These are phyloP conservation scores for Boletus sensibilis DNA, from an alignment of 768 basidiomycete species.

Conservation along the genomic window DNA sequence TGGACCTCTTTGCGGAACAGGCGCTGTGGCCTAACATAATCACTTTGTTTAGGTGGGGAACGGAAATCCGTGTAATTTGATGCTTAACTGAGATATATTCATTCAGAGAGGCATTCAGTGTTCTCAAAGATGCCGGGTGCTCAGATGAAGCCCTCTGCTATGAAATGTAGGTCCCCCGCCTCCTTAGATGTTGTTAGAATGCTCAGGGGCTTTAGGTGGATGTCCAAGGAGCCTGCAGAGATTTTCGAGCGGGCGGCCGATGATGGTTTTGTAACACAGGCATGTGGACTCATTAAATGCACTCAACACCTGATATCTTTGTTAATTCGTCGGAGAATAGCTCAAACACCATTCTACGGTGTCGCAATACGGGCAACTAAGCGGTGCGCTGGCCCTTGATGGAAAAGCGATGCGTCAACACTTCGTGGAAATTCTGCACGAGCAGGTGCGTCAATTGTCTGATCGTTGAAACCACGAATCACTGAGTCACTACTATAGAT, in stretches of 20 bases:
- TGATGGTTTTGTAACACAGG: constrained; percentile 61
- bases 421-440: constrained; percentile 58
- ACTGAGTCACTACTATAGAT: constrained; percentile 36
- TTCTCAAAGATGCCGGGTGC: constrained; percentile 62
- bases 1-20: constrained; percentile 67
- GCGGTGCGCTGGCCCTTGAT: constrained; percentile 54
- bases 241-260: constrained; percentile 68
- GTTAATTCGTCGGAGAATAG: constrained; percentile 28
- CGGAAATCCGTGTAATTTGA: background rate
- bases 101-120: constrained; percentile 58
- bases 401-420: constrained; percentile 48
- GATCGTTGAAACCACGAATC: background rate
- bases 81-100: background rate
- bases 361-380: constrained; percentile 63
- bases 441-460: constrained; percentile 41
- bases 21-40: constrained; percentile 69
- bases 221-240: constrained; percentile 70
- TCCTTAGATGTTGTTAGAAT: background rate
- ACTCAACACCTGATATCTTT: background rate
- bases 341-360: constrained; percentile 60
- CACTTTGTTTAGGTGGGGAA: constrained; percentile 50
- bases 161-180: constrained; percentile 48
- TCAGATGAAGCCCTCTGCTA: constrained; percentile 67
- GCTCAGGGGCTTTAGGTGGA: constrained; percentile 47
- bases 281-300: constrained; percentile 15